Percentiles rank a stretch among this genome's conserved stretches.
Evolutionary conservation across 345 rosid species (phyloP).

Genomic region (Angophora floribunda): DNA sequence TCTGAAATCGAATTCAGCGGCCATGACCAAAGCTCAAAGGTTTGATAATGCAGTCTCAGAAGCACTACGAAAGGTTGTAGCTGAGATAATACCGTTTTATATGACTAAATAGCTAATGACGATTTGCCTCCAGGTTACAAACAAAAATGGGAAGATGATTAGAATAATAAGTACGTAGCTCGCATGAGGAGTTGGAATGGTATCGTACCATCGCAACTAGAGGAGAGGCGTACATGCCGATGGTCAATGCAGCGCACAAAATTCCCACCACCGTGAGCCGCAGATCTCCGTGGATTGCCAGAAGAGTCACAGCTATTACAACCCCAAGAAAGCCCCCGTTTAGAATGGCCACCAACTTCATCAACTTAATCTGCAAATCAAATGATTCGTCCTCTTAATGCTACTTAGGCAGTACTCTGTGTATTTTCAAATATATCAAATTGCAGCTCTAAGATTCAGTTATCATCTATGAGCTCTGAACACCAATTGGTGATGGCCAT

Average conservation of each 20-base stretch:
- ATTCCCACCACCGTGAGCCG: conserved; percentile 37
- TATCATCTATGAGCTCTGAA: not conserved
- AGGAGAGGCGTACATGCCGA: conserved; percentile 61
- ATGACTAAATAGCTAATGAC: not conserved
- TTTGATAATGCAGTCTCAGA: not conserved
- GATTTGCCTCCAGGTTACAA: not conserved
- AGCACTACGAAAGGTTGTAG: not conserved
- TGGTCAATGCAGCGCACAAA: conserved; percentile 31
- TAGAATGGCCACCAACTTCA: conserved; percentile 23
- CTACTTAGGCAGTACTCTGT: not conserved
- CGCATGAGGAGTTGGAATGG: not conserved
- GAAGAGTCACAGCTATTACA: conserved; percentile 28
- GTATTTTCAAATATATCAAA: not conserved
- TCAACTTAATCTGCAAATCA: conserved; percentile 28
- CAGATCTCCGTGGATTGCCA: conserved; percentile 24
- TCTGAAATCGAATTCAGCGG: not conserved
- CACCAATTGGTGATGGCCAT: not conserved
- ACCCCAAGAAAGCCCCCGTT: conserved; percentile 39
- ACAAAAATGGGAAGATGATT: not conserved
- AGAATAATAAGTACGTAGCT: not conserved
- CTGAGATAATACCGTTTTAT: not conserved
- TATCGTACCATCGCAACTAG: conserved; percentile 28
- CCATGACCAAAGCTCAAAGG: not conserved
- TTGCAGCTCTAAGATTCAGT: not conserved
- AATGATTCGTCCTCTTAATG: not conserved